Conservation (phyloP, 257 asterid species). For the Anisodus tanguticus region DNA sequence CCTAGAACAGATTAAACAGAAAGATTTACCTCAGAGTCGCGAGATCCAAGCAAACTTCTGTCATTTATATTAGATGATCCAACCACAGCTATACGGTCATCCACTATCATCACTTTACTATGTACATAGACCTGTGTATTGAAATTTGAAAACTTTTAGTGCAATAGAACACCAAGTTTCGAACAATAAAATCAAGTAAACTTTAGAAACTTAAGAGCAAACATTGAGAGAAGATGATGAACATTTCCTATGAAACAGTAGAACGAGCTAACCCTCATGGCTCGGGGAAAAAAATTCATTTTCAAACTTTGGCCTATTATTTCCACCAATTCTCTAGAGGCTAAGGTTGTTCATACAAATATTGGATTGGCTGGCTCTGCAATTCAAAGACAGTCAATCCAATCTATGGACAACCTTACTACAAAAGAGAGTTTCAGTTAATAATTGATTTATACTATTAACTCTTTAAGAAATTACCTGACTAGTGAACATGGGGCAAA, state of each 20-base stretch:
- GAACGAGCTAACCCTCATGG: neutral
- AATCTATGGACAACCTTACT: neutral
- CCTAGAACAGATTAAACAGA: neutral
- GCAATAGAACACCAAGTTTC: conserved; percentile 2
- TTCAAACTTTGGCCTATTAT: neutral
- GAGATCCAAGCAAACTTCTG: conserved; percentile 94
- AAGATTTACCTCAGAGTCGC: conserved; percentile 88
- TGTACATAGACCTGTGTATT: conserved; percentile 80
- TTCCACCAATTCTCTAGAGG: conserved; percentile 4
- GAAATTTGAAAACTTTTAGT: neutral
- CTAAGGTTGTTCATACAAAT: conserved; percentile 12
- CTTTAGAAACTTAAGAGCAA: neutral
- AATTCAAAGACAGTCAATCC: neutral
- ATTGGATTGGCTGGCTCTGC: conserved; percentile 22
- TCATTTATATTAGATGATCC: conserved; percentile 96
- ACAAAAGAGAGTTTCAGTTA: neutral
- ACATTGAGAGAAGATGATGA: conserved; percentile 1
- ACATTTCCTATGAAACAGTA: neutral
- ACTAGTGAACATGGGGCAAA: conserved; percentile 77
- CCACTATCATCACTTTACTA: conserved; percentile 94
- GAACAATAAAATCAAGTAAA: neutral
- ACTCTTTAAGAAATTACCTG: conserved; percentile 57
- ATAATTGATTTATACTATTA: neutral
- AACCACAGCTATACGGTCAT: conserved; percentile 73
- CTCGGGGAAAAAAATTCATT: neutral